A percentile compares a stretch with the other conserved stretches of the same genome.
Conservation (phyloP, 306 rosid genomes). For the Cyamopsis tetragonoloba region DNA sequence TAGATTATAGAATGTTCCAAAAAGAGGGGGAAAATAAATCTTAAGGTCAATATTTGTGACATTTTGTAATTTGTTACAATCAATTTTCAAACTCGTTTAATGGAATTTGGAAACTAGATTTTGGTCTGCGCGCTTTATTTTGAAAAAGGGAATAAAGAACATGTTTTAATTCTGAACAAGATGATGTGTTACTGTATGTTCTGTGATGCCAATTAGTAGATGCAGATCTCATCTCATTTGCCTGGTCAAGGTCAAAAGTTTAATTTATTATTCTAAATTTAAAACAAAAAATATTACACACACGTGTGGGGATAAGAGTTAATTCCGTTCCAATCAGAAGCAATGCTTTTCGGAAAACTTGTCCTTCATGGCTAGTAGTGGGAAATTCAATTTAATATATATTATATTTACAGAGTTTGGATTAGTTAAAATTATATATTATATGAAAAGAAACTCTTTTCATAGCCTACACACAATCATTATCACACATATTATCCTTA, state of each 20-base stretch:
- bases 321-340: too few species aligned
- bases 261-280: not conserved
- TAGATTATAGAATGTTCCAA: not conserved
- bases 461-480: too few species aligned
- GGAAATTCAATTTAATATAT: too few species aligned
- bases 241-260: not conserved
- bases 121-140: not conserved
- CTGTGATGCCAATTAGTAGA: not conserved
- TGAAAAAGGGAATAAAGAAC: not conserved
- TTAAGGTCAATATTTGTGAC: not conserved
- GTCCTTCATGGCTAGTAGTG: too few species aligned
- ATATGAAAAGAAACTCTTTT: too few species aligned
- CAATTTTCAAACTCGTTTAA: not conserved
- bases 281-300: not conserved
- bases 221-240: not conserved
- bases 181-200: not conserved
- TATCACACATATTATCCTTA: too few species aligned
- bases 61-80: not conserved
- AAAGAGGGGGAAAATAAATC: not conserved
- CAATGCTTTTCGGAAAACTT: too few species aligned
- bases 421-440: too few species aligned
- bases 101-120: not conserved
- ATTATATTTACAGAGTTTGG: too few species aligned
- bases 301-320: not conserved
- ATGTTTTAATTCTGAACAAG: not conserved